phyloP scores from a whole-genome alignment of 192 early-diverging fungal genomes.

The Coemansia sp. region DNA sequence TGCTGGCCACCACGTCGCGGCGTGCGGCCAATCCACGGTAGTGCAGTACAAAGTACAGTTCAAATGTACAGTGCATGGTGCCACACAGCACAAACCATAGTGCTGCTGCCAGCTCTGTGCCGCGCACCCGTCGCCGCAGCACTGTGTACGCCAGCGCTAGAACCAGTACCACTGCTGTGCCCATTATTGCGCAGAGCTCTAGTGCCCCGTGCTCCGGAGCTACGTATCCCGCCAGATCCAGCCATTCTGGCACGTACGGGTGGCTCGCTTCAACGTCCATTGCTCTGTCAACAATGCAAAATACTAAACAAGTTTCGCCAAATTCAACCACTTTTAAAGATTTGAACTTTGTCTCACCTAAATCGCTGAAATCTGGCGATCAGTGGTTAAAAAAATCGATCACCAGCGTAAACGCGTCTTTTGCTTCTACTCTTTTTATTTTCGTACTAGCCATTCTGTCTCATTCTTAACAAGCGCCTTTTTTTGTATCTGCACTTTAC shows the following conservation, averaged over 20 bases:
- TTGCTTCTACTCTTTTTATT: background rate
- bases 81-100: constrained; percentile 66
- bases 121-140: constrained; percentile 6
- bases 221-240: constrained; percentile 31
- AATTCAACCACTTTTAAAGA: background rate
- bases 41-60: constrained; percentile 65
- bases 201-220: constrained; percentile 20
- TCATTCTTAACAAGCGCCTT: background rate
- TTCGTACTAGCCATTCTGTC: background rate
- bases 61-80: constrained; percentile 61
- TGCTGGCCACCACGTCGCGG: constrained; percentile 49
- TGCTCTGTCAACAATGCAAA: background rate
- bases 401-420: background rate
- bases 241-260: constrained; percentile 40
- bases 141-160: constrained; percentile 4
- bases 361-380: background rate
- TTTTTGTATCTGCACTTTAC: background rate
- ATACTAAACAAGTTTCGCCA: background rate
- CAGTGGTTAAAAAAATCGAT: no score
- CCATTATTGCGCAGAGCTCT: constrained; percentile 23
- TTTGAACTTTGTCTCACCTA: background rate
- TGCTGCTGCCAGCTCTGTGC: constrained; percentile 29
- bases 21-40: constrained; percentile 41
- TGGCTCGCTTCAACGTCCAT: constrained; percentile 10
- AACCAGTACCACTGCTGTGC: constrained; percentile 10